These are phyloP conservation scores for Didymella keratinophila DNA, from an alignment of 2,329 filamentous ascomycete genomes.

Conservation along the genomic window DNA sequence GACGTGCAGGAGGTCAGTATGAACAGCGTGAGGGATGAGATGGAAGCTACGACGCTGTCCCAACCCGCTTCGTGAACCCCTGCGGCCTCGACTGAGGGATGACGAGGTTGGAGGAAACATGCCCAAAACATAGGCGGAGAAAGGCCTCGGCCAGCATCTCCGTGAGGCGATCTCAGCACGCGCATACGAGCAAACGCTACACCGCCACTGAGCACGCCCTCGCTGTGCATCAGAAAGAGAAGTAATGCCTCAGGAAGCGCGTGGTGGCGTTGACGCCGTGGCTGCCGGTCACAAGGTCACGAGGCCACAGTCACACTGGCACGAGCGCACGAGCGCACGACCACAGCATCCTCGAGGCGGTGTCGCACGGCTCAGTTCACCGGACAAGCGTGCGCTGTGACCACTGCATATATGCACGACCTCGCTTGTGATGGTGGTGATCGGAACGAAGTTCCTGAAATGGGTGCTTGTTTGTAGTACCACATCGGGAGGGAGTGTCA, in stretches of 20 bases:
- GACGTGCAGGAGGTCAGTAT: constrained; percentile 33
- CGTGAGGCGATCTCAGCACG: too few species aligned
- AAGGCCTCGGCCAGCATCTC: too few species aligned
- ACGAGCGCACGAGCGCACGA: too few species aligned
- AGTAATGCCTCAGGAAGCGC: too few species aligned
- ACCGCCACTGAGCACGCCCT: too few species aligned
- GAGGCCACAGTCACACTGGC: too few species aligned
- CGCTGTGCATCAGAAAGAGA: too few species aligned
- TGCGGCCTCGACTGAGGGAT: too few species aligned
- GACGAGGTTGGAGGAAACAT: too few species aligned
- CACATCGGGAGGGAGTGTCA: not conserved
- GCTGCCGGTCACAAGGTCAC: not conserved
- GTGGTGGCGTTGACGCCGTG: not conserved
- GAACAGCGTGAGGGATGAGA: constrained; percentile 33
- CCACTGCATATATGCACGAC: constrained; percentile 26
- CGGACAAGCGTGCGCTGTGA: constrained; percentile 21
- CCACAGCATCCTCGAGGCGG: not conserved
- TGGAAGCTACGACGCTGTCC: constrained; percentile 33
- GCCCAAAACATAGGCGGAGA: too few species aligned
- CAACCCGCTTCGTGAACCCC: too few species aligned
- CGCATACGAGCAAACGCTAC: too few species aligned
- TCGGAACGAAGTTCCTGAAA: not conserved
- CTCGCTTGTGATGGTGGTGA: not conserved
- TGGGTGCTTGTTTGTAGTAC: not conserved
- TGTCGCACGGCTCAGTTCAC: not conserved